Conservation (phyloP, 2,329 filamentous ascomycete species). For the Phyllachora maydis region DNA sequence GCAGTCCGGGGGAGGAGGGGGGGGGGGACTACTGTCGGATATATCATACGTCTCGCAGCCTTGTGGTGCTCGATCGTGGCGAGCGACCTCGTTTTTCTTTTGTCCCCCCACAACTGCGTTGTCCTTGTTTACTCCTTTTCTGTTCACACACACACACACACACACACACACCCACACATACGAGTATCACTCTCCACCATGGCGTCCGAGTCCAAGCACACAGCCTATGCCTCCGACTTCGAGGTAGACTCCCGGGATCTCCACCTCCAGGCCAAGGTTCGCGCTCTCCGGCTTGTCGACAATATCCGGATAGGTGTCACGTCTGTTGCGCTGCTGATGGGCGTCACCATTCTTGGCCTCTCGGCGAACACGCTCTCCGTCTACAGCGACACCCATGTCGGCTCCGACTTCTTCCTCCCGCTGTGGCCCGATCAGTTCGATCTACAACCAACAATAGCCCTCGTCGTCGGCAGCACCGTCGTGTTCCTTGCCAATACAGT, state of each 20-base stretch:
- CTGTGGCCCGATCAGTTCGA: constrained; percentile 39
- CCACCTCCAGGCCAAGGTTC: constrained; percentile 15
- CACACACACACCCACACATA: too few species aligned
- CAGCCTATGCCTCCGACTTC: constrained; percentile 19
- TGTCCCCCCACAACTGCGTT: too few species aligned
- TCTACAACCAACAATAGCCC: constrained; percentile 30
- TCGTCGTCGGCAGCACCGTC: constrained; percentile 28
- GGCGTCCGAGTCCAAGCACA: too few species aligned
- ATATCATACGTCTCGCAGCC: too few species aligned
- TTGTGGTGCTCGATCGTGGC: too few species aligned
- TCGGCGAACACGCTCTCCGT: constrained; percentile 30
- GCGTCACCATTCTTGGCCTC: constrained; percentile 29
- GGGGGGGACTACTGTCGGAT: too few species aligned
- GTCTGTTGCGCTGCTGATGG: constrained; percentile 24
- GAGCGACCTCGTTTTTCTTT: too few species aligned
- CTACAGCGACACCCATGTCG: constrained; percentile 30
- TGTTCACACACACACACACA: too few species aligned
- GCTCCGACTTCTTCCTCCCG: constrained; percentile 24
- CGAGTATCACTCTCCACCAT: too few species aligned
- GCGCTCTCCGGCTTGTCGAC: constrained; percentile 19
- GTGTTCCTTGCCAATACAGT: constrained; percentile 24
- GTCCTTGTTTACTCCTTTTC: too few species aligned
- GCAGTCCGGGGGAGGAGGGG: too few species aligned
- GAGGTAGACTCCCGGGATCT: constrained; percentile 22
- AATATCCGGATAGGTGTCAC: constrained; percentile 24